Base-by-base conservation (phyloP, 2,329 filamentous ascomycete genomes). In the Aureobasidium leucospermi region DNA sequence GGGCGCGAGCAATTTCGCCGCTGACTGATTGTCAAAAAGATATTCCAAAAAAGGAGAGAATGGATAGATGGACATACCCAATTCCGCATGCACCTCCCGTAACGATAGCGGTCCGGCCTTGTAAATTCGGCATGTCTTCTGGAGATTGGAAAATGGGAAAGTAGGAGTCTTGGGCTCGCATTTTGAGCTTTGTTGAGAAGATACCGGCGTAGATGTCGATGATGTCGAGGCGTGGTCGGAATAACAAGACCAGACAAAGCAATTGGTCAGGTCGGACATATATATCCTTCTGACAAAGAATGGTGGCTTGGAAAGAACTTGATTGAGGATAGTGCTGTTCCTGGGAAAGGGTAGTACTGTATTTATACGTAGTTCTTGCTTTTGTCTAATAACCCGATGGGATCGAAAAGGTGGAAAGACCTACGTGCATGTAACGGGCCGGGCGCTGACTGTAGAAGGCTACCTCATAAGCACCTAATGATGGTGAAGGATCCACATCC, bases 161-260 rank as follows among this genome's bases (percentile, higher is more conserved):
- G 43, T 58, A 58, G 15, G 55, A 48, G 6, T 13, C 43, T 31
- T 29, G 32, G 28, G 32, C 55, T 11, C 39, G 55, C 55, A 47
- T 47, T 1, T 31, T 48, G 19, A 16, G 6, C 41, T 6, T 32
- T 32, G 55, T 32, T 32, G 23, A 15, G 29, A 32, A 4, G 15
- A 29, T 42, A 16, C 10, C 31, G 32, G 23, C 13, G 65, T 94
- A 90, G 13, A 88, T 88, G 78, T 97, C 96, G 82, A 97, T 97
- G 68, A 97, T 93, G 65, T 94, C 88, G 63, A 97, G 81, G 73
- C 96, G 86, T 56, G 52, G 6, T 47, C 55, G 23, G 55, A 58
- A 23, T 58, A 58, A 36, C 55, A 58, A 10, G 42, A 47, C 55
- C 55, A 58, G 43, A 58, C 43, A 43, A 48, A 48, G 43, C 55